Evolutionary conservation across 495 filamentous ascomycete species (phyloP), one percentile per base, ranked within the genome.

Genomic region (Talaromyces ruber): DNA sequence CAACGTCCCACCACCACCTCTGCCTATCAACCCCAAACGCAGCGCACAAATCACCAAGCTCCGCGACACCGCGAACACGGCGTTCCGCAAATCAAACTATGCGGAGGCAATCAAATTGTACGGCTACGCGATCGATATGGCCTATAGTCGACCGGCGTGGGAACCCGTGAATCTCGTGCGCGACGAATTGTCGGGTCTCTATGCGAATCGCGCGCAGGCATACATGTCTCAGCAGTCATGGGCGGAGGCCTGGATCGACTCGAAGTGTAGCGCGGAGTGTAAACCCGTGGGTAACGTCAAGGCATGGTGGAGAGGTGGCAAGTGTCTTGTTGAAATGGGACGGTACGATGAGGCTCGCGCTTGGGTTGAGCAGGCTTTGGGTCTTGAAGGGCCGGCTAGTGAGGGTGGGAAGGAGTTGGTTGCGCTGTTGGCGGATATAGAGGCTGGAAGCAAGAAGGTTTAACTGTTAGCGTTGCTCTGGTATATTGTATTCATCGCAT

Each of bases 321-420:
- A 83, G 77, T 92, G 87, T 73, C 76, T 97, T 70, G 72, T 86
- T 58, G 94, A 98, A 86, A 98, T 97, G 94, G 87, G 88, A 8
- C 73, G 93, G 70, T 77, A 88, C 71, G 85, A 88, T 63, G 94
- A 98, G 82, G 91, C 91, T 6, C 79, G 77, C 71, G 82, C 82
- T 58, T 92, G 90, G 80, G 78, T 96, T 45, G 77, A 75, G 47
- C 78, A 82, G 69, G 92, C 84, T 12, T 67, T 97, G 64, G 93
- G 96, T 81, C 84, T 95, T 74, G 92, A 94, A 75, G 90, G 88
- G 21, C 82, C 84, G 64, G 87, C 85, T 68, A 76, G 77, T 34
- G 92, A 78, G 29, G 73, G 71, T 4, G 74, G 69, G 58, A 80
- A 75, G 70, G 81, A 96, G 78, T 71, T 96, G 73, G 68, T 81